phyloP scores from a whole-genome alignment of 2,329 filamentous ascomycete genomes.

The Madurella mycetomatis region DNA sequence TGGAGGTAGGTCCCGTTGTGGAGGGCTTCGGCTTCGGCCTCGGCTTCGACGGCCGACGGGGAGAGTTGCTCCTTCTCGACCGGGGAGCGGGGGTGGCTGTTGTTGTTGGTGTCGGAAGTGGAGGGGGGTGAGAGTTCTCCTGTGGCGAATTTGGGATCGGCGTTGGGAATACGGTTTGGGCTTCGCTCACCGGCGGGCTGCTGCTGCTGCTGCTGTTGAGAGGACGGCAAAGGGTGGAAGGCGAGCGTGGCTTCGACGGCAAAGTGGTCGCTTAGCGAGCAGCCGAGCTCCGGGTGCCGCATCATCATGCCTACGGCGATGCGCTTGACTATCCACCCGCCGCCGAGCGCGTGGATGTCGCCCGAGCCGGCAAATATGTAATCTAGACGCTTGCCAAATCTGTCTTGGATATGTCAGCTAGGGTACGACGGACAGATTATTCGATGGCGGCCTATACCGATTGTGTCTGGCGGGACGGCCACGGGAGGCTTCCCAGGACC shows the following conservation, averaged over 20 bases:
- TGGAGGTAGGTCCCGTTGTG: conserved; percentile 38
- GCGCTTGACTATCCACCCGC: conserved; percentile 64
- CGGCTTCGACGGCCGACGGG: conserved; percentile 14
- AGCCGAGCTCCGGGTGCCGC: conserved; percentile 74
- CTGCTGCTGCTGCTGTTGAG: conserved; percentile 1
- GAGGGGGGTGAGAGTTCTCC: background rate
- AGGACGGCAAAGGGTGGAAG: conserved; percentile 36
- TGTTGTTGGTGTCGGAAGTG: background rate
- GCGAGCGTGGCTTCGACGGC: conserved; percentile 76
- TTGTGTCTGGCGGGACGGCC: conserved; percentile 57
- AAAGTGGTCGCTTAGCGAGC: conserved; percentile 92
- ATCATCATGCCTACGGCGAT: conserved; percentile 74
- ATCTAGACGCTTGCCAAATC: conserved; percentile 79
- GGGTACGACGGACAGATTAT: background rate
- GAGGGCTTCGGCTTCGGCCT: conserved; percentile 26
- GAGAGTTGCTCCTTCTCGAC: background rate
- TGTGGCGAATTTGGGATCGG: conserved; percentile 3
- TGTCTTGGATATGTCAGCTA: conserved; percentile 45
- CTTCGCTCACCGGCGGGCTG: conserved; percentile 10
- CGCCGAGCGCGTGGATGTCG: conserved; percentile 29
- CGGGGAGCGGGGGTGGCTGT: background rate
- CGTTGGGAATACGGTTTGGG: conserved; percentile 12
- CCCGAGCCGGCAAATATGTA: conserved; percentile 81
- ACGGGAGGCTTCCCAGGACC: conserved; percentile 58
- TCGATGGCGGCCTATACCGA: conserved; percentile 11